phyloP scores from a whole-genome alignment of 192 early-diverging fungal species.

The Spizellomyces sp. region DNA sequence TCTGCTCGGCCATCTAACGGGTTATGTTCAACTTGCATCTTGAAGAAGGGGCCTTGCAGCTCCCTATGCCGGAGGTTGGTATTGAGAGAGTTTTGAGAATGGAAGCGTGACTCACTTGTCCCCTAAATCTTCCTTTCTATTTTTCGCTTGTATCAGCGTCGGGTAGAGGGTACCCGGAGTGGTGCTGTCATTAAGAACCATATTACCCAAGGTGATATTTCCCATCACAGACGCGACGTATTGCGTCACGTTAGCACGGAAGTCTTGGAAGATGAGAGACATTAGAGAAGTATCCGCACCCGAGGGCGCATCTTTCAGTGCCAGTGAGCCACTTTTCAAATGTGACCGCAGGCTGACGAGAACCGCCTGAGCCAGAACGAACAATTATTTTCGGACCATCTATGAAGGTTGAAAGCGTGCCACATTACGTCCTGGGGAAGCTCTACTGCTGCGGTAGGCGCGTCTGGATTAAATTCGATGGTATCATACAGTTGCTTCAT shows the following conservation, averaged over 20 bases:
- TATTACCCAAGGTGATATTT: conserved; percentile 60
- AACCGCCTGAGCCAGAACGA: too few relatives aligned
- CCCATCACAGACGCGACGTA: conserved; percentile 56
- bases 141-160: conserved; percentile 46
- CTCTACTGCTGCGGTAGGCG: conserved; percentile 56
- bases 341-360: too few relatives aligned
- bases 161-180: conserved; percentile 43
- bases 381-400: too few relatives aligned
- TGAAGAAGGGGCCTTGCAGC: conserved; percentile 64
- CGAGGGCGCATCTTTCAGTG: conserved; percentile 38
- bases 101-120: background rate
- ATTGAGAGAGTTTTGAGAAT: too few relatives aligned
- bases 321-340: conserved; percentile 65
- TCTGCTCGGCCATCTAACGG: conserved; percentile 91
- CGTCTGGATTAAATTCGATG: conserved; percentile 90
- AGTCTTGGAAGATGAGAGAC: conserved; percentile 66
- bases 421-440: conserved; percentile 62
- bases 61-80: conserved; percentile 1
- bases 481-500: conserved; percentile 89
- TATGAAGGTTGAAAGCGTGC: background rate
- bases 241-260: conserved; percentile 59
- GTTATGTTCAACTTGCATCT: conserved; percentile 77
- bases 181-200: conserved; percentile 66
- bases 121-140: conserved; percentile 16
- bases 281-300: conserved; percentile 29